Conservation (phyloP, 768 basidiomycete genomes). For the Mycena sanguinolenta region DNA sequence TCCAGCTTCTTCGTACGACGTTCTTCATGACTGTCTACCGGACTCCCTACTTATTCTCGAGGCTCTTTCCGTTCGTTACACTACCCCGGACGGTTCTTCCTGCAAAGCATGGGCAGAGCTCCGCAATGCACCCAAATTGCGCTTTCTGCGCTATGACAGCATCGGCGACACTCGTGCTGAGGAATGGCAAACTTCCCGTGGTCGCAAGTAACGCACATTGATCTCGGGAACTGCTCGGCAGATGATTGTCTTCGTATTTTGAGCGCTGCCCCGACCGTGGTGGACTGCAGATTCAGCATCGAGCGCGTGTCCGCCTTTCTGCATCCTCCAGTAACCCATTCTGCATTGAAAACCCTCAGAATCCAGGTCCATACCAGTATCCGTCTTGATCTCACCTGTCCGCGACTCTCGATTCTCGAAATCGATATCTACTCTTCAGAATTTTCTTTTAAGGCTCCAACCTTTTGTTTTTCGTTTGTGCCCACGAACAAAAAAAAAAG, state of each 20-base stretch:
- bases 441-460: too few relatives aligned
- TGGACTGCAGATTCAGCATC: neutral
- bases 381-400: neutral
- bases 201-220: conserved; percentile 17
- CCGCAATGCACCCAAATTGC: neutral
- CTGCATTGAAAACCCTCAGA: conserved; percentile 5
- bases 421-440: too few relatives aligned
- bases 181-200: neutral
- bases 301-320: neutral
- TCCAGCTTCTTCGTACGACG: neutral
- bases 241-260: conserved; percentile 13
- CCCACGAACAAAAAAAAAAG: too few relatives aligned
- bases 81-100: too few relatives aligned
- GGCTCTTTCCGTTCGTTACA: neutral
- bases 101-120: conserved; percentile 8
- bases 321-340: neutral
- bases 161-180: neutral
- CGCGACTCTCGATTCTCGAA: conserved; percentile 1
- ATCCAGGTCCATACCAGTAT: neutral
- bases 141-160: neutral
- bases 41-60: neutral
- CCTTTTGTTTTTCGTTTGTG: too few relatives aligned
- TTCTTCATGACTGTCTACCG: neutral
- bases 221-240: neutral
- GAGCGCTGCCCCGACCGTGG: neutral